Evolutionary conservation across 371 early-diverging fungal species (phyloP), one percentile per base, ranked within the genome.

Genomic region (Mucor saturninus): DNA sequence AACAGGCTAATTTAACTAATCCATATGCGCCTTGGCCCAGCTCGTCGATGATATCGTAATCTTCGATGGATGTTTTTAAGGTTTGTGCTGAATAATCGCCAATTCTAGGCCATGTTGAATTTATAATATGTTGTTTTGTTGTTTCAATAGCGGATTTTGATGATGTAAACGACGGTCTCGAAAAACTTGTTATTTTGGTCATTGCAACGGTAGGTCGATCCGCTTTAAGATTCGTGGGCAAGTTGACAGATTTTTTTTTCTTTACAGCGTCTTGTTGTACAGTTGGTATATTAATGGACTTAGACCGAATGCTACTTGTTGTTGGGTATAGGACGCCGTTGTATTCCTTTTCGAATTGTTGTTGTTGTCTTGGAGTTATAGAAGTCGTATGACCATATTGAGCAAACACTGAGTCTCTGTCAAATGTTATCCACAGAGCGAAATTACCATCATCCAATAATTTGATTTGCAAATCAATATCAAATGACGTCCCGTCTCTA

Each of bases 11-110:
- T 54, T 87, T 83, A 29, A 91, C 91, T 45, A 80, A 67, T 3
- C 91, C 90, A 67, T 90, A 91, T 2, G 92, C 86, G 35, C 92
- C 91, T 68, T 90, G 85, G n/a, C 92, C 92, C 5, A 92, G 64
- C 1, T 79, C 76, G 42, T 83, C 82, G 0, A 89, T 42, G 43
- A 88, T 85, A 9, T 81, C 76, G 69, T 83, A 92, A 54, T 91
- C 88, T 15, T 80, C 64, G 45, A 89, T 86, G 5, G 46, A 52
- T 13, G 68, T 69, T 4, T 57, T 57, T 8, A 66, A 63, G 4
- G 82, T 80, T 43, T 80, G 75, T 5, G 81, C 74, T 7, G 77
- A 76, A 50, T 78, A 76, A 50, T 69, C 59, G 11, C 65, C 65
- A 15, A 67, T 6, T 15, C 29, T 42, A 45, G 62, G 62, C 57